Base-by-base conservation (phyloP, 192 early-diverging fungal genomes). In the Dissophora ornata region DNA sequence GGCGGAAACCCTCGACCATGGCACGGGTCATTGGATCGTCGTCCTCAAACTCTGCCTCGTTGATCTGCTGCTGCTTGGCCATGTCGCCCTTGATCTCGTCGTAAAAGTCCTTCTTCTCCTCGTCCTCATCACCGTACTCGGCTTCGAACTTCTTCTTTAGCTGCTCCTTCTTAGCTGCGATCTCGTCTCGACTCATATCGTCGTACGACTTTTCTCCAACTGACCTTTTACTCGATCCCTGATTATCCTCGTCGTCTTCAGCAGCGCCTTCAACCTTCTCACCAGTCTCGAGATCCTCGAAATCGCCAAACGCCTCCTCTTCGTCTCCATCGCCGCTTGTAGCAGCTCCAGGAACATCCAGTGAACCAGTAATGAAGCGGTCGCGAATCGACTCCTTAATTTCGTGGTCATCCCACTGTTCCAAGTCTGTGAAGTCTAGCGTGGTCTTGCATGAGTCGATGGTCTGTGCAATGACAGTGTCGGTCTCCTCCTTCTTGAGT, bases 131-230 rank as follows among this genome's bases (percentile, higher is more conserved):
- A 45, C 91, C 95, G 73, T 96, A 96, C 61, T 97, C 82, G 32
- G 92, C 92, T 80, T 96, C 94, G 79, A 98, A 99, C 81, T 96
- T 97, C 65, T 86, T 91, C 71, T 95, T 95, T 45, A 99, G 86
- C 63, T 93, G 88, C 67, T 92, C 93, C 79, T 96, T 95, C 80
- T 91, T 93, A 51, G 88, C 88, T 2, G 90, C 87, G 69, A 97
- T 82, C 9, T 83, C 91, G 47, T 87, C 88, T 66, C 84, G 81
- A 25, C 88, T 86, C 24, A 85, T 82, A 26, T 89, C 83, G 8
- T 86, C 80, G 24, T 86, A 83, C 45, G 87, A 83, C 28, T 82
- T 87, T 29, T 82, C 70, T 12, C 79, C 66, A 12, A 18, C 69
- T 10, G 32, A 33, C 33, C 59, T 60, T 25, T 69, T 75, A 36